Conservation (phyloP, 495 filamentous ascomycete genomes). For the Astrothelium subdiscretum region DNA sequence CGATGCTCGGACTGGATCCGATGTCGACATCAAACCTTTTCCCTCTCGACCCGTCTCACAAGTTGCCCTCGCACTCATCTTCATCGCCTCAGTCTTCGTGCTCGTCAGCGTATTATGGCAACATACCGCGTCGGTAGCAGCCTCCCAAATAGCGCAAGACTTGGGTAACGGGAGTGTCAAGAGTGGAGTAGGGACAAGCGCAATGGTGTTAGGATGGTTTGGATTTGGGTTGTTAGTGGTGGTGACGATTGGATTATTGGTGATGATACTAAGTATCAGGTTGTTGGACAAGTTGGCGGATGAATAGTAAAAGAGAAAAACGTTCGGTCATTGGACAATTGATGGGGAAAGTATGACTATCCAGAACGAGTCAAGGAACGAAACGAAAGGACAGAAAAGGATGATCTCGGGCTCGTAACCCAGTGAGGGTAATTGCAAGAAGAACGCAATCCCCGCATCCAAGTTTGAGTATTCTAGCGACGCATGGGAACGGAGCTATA, state of each 20-base stretch:
- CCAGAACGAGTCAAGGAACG: not conserved
- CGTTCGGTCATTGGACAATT: not conserved
- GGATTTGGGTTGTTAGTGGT: conserved; percentile 84
- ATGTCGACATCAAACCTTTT: conserved; percentile 68
- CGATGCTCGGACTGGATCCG: conserved; percentile 47
- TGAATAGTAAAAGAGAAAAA: conserved; percentile 12
- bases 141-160: conserved; percentile 84
- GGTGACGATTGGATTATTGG: conserved; percentile 82
- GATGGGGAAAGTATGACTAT: not conserved
- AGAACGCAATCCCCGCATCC: not conserved
- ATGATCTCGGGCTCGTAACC: not conserved
- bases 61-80: conserved; percentile 65
- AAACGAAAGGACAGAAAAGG: not conserved
- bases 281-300: conserved; percentile 43
- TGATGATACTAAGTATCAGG: conserved; percentile 89
- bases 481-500: not conserved
- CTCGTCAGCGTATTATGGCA: conserved; percentile 63
- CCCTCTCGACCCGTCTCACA: conserved; percentile 62
- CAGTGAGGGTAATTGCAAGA: not conserved
- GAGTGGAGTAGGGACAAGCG: conserved; percentile 78
- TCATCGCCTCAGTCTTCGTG: conserved; percentile 67
- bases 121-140: conserved; percentile 89
- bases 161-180: conserved; percentile 87
- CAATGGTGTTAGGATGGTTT: conserved; percentile 97
- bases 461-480: not conserved